phyloP scores from a whole-genome alignment of 2,329 filamentous ascomycete genomes.

The Sarocladiaceae sp. region DNA sequence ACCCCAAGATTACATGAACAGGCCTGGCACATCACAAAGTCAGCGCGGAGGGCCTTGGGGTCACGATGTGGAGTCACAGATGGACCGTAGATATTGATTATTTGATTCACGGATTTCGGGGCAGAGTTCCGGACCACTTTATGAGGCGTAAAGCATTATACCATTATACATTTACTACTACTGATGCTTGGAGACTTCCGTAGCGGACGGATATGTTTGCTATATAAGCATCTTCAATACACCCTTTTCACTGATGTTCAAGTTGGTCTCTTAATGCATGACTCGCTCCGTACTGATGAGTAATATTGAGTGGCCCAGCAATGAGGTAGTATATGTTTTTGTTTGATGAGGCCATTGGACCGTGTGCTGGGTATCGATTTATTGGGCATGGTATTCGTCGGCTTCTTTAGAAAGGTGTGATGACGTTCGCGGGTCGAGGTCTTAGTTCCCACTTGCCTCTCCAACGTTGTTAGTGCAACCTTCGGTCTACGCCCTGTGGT shows the following conservation, averaged over 20 bases:
- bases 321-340: too few relatives aligned
- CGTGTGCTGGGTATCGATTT: too few relatives aligned
- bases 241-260: not conserved
- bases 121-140: not conserved
- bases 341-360: too few relatives aligned
- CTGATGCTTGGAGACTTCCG: not conserved
- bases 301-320: too few relatives aligned
- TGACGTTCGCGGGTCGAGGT: too few relatives aligned
- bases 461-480: too few relatives aligned
- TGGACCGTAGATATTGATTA: constrained; percentile 21
- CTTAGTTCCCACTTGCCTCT: too few relatives aligned
- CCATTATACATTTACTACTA: constrained; percentile 3
- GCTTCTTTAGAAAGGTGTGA: too few relatives aligned
- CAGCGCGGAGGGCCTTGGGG: constrained; percentile 25
- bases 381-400: too few relatives aligned
- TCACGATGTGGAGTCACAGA: constrained; percentile 33
- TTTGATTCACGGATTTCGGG: not conserved
- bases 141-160: constrained; percentile 8
- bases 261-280: too few relatives aligned
- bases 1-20: constrained; percentile 16
- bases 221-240: not conserved
- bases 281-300: too few relatives aligned
- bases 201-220: not conserved
- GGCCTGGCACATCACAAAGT: constrained; percentile 14
- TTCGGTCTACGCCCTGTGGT: not conserved